A percentile compares a stretch with the other conserved stretches of the same genome.
phyloP scores from a whole-genome alignment of 352 stramenopile genomes.

The Globisporangium barbulae region DNA sequence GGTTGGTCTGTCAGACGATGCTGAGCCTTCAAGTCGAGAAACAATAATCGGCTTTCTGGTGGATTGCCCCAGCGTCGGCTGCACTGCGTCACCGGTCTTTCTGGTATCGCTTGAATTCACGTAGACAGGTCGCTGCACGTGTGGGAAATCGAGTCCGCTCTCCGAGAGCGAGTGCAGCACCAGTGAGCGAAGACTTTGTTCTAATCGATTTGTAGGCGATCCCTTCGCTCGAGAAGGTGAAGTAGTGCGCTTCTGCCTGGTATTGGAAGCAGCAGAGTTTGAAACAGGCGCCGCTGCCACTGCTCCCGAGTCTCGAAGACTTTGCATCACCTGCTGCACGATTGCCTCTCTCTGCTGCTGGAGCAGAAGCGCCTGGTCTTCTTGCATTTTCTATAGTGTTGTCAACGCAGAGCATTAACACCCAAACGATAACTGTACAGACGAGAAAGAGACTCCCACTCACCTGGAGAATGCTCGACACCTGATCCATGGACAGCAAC shows the following conservation, averaged over 20 bases:
- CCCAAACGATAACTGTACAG: neutral
- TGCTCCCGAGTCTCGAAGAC: slow-evolving; percentile 32
- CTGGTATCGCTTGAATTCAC: neutral
- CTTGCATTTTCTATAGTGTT: slow-evolving; percentile 22
- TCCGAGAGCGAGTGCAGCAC: slow-evolving; percentile 60
- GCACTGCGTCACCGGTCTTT: neutral
- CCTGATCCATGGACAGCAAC: slow-evolving; percentile 29
- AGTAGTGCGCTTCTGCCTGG: neutral
- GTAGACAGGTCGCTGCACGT: slow-evolving; percentile 31
- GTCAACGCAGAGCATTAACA: slow-evolving; percentile 3
- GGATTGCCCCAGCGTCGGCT: neutral
- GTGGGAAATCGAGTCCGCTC: slow-evolving; percentile 54
- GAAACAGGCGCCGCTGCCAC: neutral
- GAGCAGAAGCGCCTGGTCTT: slow-evolving; percentile 47
- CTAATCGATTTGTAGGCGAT: slow-evolving; percentile 21
- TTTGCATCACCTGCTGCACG: slow-evolving; percentile 58
- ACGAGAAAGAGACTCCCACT: neutral
- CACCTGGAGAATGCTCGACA: slow-evolving; percentile 27
- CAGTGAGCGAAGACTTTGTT: slow-evolving; percentile 50
- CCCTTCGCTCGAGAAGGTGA: neutral
- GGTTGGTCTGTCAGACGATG: neutral
- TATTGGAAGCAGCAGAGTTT: neutral
- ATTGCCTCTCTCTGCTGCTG: slow-evolving; percentile 53
- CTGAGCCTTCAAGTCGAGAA: neutral
- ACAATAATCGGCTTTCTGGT: slow-evolving; percentile 9